Percentiles rank a stretch among this genome's conserved stretches.
phyloP scores from a whole-genome alignment of 352 stramenopile species.

The Phytophthora pinifolia region DNA sequence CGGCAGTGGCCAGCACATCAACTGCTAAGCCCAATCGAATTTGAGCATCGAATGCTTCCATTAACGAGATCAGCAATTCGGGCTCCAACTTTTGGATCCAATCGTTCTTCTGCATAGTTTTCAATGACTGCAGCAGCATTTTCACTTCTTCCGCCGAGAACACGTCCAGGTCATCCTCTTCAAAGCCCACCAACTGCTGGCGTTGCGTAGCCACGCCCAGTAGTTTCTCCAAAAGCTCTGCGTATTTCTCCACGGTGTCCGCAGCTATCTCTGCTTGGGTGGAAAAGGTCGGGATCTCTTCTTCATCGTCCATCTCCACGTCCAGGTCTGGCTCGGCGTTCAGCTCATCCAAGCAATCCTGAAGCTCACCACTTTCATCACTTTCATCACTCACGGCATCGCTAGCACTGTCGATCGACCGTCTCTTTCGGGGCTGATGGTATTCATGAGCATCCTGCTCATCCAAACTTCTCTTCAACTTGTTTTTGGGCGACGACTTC shows the following conservation, averaged over 20 bases:
- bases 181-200: slow-evolving; percentile 32
- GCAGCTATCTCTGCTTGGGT: slow-evolving; percentile 58
- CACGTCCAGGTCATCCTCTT: slow-evolving; percentile 39
- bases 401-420: neutral
- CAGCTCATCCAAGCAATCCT: slow-evolving; percentile 24
- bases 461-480: slow-evolving; percentile 22
- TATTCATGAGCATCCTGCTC: slow-evolving; percentile 12
- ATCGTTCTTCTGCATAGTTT: slow-evolving; percentile 65
- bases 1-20: slow-evolving; percentile 55
- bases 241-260: slow-evolving; percentile 70
- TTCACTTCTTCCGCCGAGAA: slow-evolving; percentile 58
- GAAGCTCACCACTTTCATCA: slow-evolving; percentile 22
- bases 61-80: slow-evolving; percentile 57
- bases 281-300: slow-evolving; percentile 34
- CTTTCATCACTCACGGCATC: slow-evolving; percentile 14
- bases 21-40: slow-evolving; percentile 66
- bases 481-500: slow-evolving; percentile 7
- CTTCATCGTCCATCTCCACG: slow-evolving; percentile 15
- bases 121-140: slow-evolving; percentile 60
- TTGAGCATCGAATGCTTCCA: slow-evolving; percentile 57
- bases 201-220: slow-evolving; percentile 38
- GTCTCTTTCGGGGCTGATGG: slow-evolving; percentile 12
- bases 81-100: slow-evolving; percentile 59
- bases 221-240: slow-evolving; percentile 45
- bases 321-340: slow-evolving; percentile 15